phyloP scores from a whole-genome alignment of 306 rosid genomes.

The Rubus parviflorus region DNA sequence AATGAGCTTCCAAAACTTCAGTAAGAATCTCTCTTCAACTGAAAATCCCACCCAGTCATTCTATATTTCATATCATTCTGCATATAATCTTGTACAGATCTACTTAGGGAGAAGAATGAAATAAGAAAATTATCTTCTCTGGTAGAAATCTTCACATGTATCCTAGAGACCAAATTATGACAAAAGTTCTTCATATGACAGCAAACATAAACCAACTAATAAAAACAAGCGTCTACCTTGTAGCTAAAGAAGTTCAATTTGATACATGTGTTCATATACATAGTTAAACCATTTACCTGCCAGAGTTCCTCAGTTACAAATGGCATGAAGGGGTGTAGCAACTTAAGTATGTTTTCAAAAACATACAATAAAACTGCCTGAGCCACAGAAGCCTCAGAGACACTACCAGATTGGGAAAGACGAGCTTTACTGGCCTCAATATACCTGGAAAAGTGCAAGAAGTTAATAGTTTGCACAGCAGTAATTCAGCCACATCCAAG shows the following conservation, averaged over 20 bases:
- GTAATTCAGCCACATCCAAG: background rate
- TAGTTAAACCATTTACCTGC: conserved; percentile 58
- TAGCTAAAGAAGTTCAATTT: background rate
- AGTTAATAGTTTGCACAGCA: background rate
- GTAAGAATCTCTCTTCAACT: background rate
- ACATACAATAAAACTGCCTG: conserved; percentile 87
- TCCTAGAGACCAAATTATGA: background rate
- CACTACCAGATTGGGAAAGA: conserved; percentile 57
- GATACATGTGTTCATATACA: background rate
- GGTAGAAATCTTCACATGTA: background rate
- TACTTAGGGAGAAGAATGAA: background rate
- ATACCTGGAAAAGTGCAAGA: conserved; percentile 52
- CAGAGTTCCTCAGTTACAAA: conserved; percentile 96
- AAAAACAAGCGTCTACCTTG: background rate
- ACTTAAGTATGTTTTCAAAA: conserved; percentile 75
- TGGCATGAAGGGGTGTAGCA: conserved; percentile 97
- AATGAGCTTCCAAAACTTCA: background rate
- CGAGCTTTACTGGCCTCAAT: conserved; percentile 94
- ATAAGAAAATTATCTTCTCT: background rate
- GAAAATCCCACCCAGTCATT: background rate
- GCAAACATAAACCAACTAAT: background rate
- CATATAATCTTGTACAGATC: background rate
- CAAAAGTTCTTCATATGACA: background rate
- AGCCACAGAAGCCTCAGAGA: conserved; percentile 55
- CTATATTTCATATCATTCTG: background rate